phyloP scores from a whole-genome alignment of 345 rosid species.

The Carallia brachiata region DNA sequence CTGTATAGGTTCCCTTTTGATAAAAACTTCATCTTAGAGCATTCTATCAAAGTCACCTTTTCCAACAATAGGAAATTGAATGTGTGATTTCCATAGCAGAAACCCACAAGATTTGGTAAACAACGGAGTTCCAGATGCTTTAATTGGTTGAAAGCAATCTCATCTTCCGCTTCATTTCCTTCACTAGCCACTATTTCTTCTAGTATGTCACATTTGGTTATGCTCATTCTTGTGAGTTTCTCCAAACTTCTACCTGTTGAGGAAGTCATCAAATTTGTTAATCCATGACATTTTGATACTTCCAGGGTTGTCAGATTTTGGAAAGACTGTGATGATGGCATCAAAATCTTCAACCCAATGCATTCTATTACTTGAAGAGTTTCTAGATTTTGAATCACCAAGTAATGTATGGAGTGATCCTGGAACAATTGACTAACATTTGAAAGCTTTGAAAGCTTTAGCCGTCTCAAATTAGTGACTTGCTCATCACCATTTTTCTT shows the following conservation, averaged over 20 bases:
- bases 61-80: conserved; percentile 8
- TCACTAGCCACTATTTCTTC: conserved; percentile 9
- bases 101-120: conserved; percentile 17
- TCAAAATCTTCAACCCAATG: conserved; percentile 1
- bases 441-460: too few species aligned
- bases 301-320: conserved; percentile 11
- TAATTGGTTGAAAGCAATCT: conserved; percentile 13
- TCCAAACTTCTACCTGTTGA: conserved; percentile 18
- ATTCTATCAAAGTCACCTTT: neutral
- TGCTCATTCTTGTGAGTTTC: conserved; percentile 11
- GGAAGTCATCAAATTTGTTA: conserved; percentile 7
- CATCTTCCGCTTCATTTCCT: conserved; percentile 6
- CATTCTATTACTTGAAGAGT: neutral
- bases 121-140: conserved; percentile 8
- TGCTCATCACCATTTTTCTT: too few species aligned
- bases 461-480: too few species aligned
- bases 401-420: too few species aligned
- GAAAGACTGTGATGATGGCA: conserved; percentile 13
- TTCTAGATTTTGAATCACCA: conserved; percentile 6
- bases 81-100: neutral
- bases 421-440: too few species aligned
- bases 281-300: conserved; percentile 13
- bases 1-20: neutral
- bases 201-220: conserved; percentile 18
- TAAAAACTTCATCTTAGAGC: neutral